Base-by-base conservation (phyloP, 2,329 filamentous ascomycete genomes). In the Alternaria incomplexa region DNA sequence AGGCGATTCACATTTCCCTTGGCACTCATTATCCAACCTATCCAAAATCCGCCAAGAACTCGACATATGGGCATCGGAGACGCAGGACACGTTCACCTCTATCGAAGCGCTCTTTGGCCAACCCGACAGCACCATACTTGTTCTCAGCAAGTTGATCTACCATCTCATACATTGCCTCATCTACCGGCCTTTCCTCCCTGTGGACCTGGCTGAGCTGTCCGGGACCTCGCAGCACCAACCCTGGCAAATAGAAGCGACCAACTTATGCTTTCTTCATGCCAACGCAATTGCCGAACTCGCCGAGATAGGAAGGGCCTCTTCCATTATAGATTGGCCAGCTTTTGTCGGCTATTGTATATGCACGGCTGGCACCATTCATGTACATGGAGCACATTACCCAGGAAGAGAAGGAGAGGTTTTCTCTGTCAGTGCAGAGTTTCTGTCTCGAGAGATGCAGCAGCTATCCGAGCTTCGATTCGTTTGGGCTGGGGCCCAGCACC, bases 211-310 rank as follows among this genome's bases (percentile, higher is more conserved):
- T 23, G 93, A 96, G 77, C 86, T 97, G 7, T 88, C 91, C 12
- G 91, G 91, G 13, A 90, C 88, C 0, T 91, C 91, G 1, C 93
- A 96, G 73, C 92, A 96, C 69, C 93, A 96, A 76, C 94, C 92
- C 26, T 97, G 93, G 93, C 93, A 96, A 76, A 95, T 96, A 51
- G 92, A 96, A 76, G 92, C 93, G 0, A 96, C 93, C 0, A 95
- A 96, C 72, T 86, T 95, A 75, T 96, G 93, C 79, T 96, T 90
- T 76, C 82, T 94, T 17, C 93, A 97, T 69, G 93, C 93, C 6
- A 97, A 96, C 73, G 92, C 93, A 6, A 94, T 96, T 55, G 89
- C 92, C 1, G 93, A 96, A 73, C 82, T 97, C 3, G 90, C 93
- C 5, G 91, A 95, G 74, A 86, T 94, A 15, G 92, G 92, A 2